Evolutionary conservation across 129 eudicot species (phyloP), one percentile per base, ranked within the genome.

Genomic region (Arctium minus): DNA sequence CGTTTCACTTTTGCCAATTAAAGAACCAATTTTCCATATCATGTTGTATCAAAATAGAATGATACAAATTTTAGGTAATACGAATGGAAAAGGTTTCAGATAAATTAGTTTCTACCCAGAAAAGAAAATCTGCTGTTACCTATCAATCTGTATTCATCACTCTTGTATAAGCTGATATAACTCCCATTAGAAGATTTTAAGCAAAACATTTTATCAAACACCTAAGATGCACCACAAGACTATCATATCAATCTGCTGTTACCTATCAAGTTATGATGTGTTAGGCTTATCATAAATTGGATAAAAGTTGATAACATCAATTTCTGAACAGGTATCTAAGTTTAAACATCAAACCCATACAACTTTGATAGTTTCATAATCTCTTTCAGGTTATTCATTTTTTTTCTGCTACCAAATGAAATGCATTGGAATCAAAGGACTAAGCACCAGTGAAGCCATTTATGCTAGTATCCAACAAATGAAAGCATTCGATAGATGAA

Each of bases 201-300:
- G 48, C 35, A 77, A 69, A 77, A 42, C 86, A 76, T 83, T 83
- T 83, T 50, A 83, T 83, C 86, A 8, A 83, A 70, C 86, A 83
- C 64, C 64, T 83, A 42, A 5, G 64, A 18, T 76, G 86, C 82
- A 44, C 13, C 65, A 40, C 27, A 42, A 75, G 17, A 31, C 36
- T 22, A 22, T 22, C 27, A 22, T 42, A 74, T 62, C 46, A 65
- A 31, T 9, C 17, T 39, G 44, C 9, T 18, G 0, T 38, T 27
- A 39, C 9, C 4, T 6, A 62, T 3, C 6, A 5, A 9, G 2
- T 8, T 42, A 42, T 42, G 50, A 42, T 42, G 50, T 42, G 12
- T 42, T 42, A 42, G 12, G 50, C 12, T 42, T 42, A 38, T 38
- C 40, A 38, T 38, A 38, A 38, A 38, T 38, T 38, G 40, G 11